Conservation (phyloP, 1,284 basidiomycete species). For the Cryptococcus sp. region DNA sequence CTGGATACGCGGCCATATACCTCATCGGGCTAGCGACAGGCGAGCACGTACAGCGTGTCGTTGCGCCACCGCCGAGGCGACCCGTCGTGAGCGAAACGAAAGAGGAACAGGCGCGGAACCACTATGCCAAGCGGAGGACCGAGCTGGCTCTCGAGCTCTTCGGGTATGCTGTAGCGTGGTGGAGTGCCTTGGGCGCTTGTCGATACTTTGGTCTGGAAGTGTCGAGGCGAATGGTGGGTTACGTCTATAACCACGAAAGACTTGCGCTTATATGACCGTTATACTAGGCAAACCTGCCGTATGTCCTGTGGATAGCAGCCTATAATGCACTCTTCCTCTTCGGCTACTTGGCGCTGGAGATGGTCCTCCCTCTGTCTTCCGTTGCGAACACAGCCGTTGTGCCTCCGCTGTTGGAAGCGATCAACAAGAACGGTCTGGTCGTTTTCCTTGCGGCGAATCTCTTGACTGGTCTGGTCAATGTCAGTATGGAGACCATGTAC, state of each 20-base stretch:
- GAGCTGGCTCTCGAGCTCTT: constrained; percentile 69
- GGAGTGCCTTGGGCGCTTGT: constrained; percentile 61
- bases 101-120: constrained; percentile 19
- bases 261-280: neutral
- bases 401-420: constrained; percentile 70
- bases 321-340: constrained; percentile 87
- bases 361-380: constrained; percentile 58
- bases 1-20: constrained; percentile 87
- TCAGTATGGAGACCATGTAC: constrained; percentile 82
- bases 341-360: constrained; percentile 75
- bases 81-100: neutral
- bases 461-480: constrained; percentile 80
- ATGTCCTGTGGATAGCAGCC: constrained; percentile 85
- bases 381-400: constrained; percentile 28
- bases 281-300: constrained; percentile 76
- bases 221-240: constrained; percentile 73
- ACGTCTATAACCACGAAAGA: neutral
- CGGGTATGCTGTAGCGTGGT: constrained; percentile 77
- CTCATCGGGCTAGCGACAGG: constrained; percentile 81
- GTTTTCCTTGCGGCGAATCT: constrained; percentile 88
- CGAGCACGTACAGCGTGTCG: constrained; percentile 74
- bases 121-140: constrained; percentile 63
- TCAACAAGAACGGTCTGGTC: constrained; percentile 77
- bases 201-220: constrained; percentile 52
- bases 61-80: constrained; percentile 49